Base-by-base conservation (phyloP, 768 basidiomycete genomes). In the Termitomyces titanicus region DNA sequence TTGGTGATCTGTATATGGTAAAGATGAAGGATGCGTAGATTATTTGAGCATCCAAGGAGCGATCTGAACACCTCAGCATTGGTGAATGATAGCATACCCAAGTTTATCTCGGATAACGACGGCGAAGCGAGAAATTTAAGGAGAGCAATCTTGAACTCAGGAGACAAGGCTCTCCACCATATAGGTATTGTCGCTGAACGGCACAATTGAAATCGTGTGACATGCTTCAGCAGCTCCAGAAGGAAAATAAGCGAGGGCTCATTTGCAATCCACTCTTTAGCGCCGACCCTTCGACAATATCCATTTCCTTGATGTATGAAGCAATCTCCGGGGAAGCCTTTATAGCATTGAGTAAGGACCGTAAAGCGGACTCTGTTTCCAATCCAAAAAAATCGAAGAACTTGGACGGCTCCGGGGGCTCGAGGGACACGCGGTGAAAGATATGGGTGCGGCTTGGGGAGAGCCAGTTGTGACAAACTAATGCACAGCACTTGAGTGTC, bases 391-490 rank as follows among this genome's bases (percentile, higher is more conserved):
- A 27, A 9, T 9, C 45, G 20, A 52, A 46, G 15, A 15, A 9
- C 20, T 12, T 33, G 43, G 37, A 55, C 20, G 22, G 39, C 29
- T 55, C 60, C 22, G 62, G 63, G 12, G 66, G 65, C 9, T 55
- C 49, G 9, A 69, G 59, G 0, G 55, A 54, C n/a, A 68, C 55
- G 25, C 54, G 55, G 35, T 55, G 58, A 55, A 69, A 70, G 51
- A 71, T 54, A 34, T 65, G 67, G 37, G 53, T 52, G 18, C 66
- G 62, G n/a, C 61, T 61, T 33, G 65, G 58, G 2, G 63, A 42
- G 15, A 68, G 61, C 70, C 70, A 71, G 27, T 56, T 53, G 20
- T 59, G 55, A 38, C 63, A 66, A 42, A 68, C 68, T n/a, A 68
- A 60, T 0, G 67, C 66, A 29, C 69, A 71, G 10, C 43, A 44